Evolutionary conservation across 2,329 filamentous ascomycete species (phyloP), one percentile per base, ranked within the genome.

Genomic region (Leptodontidium sp.): DNA sequence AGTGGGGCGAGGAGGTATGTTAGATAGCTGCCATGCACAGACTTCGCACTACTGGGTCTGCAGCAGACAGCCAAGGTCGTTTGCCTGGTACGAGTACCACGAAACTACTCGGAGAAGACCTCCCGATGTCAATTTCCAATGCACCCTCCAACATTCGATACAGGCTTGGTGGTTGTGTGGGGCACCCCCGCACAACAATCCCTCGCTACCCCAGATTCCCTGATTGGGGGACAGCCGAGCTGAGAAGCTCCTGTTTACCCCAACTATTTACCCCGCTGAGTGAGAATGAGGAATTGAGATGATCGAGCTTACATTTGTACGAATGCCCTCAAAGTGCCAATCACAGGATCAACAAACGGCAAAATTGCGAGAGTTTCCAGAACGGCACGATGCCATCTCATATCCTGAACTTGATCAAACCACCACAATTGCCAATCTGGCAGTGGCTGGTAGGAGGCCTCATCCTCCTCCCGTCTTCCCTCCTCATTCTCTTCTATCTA

Each of bases 401-500:
- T 35, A 8, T 55, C 7, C 52, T 55, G 29, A 55, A 29, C 15
- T 35, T 55, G 29, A 2, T 55, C 24, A 55, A 55, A 26, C 29
- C 32, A 15, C 29, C 29, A n/a, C 26, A 61, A 12, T 29, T 68
- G 35, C 62, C 68, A n/a, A 17, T 55, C n/a, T 72, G 67, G 70
- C 59, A 65, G 21, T 24, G 62, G 29, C 40, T 69, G 1, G 17
- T 67, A 1, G 66, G 53, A 21, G 52, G 21, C 26, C 14, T 67
- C 1, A 7, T 73, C 17, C 5, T 69, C 4, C 12, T 61, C 26
- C 71, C 71, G 9, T 43, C 61, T 1, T 24, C 61, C 9, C 43
- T 66, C 2, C 49, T 73, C 35, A 58, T 73, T 1, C n/a, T 26
- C 1, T 72, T 73, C 26, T 73, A 69, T 26, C 58, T 73, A n/a